Evolutionary conservation across 2,329 filamentous ascomycete species (phyloP).

Genomic region (Salinomyces thailandicus): DNA sequence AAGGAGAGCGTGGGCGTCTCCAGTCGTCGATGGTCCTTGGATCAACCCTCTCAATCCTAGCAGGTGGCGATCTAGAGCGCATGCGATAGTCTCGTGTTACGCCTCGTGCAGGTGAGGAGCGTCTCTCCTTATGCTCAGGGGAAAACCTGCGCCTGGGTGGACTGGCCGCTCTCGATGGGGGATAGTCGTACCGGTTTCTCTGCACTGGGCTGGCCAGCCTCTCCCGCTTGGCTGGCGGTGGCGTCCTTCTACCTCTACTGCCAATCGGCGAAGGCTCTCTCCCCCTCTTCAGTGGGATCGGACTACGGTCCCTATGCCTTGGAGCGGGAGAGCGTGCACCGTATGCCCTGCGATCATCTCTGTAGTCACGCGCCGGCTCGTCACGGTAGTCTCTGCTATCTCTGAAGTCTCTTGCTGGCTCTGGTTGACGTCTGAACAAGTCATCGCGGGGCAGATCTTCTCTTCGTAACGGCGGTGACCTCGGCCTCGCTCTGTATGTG

Average conservation of each 20-base stretch:
- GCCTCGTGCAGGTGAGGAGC: slow-evolving; percentile 23
- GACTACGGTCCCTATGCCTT: slow-evolving; percentile 35
- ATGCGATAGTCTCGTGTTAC: slow-evolving; percentile 32
- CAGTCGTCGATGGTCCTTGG: slow-evolving; percentile 39
- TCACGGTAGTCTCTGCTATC: slow-evolving; percentile 12
- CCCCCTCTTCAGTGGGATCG: slow-evolving; percentile 32
- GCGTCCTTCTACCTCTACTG: slow-evolving; percentile 36
- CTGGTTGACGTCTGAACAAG: slow-evolving; percentile 26
- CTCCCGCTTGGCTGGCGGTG: slow-evolving; percentile 32
- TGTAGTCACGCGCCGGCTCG: slow-evolving; percentile 16
- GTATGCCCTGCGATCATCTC: slow-evolving; percentile 19
- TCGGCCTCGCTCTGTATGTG: slow-evolving; percentile 24
- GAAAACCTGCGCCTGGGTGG: slow-evolving; percentile 33
- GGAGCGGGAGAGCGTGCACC: slow-evolving; percentile 10
- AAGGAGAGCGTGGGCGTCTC: slow-evolving; percentile 46
- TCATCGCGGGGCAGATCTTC: slow-evolving; percentile 27
- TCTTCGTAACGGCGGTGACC: slow-evolving; percentile 24
- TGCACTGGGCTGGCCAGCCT: slow-evolving; percentile 30
- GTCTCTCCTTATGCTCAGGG: slow-evolving; percentile 28
- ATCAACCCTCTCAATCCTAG: slow-evolving; percentile 41
- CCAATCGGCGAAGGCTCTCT: slow-evolving; percentile 38
- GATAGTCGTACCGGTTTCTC: slow-evolving; percentile 31
- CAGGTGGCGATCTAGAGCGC: slow-evolving; percentile 45
- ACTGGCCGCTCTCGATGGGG: slow-evolving; percentile 28
- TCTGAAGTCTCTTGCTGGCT: slow-evolving; percentile 17